Base-by-base conservation (phyloP, 73 alveolate species). In the Stentor roeselii region DNA sequence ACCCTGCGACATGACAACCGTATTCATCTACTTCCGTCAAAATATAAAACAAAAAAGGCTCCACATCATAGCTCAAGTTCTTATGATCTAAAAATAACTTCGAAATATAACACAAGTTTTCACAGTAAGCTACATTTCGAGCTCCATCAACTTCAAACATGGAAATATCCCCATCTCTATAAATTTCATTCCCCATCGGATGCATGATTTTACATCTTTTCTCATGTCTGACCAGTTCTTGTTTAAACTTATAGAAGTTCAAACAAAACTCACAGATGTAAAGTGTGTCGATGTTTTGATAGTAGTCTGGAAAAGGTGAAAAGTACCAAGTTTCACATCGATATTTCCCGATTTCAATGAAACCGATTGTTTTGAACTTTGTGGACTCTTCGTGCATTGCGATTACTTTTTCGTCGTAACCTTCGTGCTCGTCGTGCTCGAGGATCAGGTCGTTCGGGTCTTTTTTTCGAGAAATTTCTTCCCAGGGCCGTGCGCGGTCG, bases 131-230 rank as follows among this genome's bases (percentile, higher is more conserved):
- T 75, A 91, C 84, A 78, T 96, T 92, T 61, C 90, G 84, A 80
- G 89, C 92, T 2, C 99, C 99, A 82, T 97, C 99, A 0, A 97
- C 97, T 89, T 97, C 99, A 90, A 95, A 97, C 96, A 97, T 92
- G n/a, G 98, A 91, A 4, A 96, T 87, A 77, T 94, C 91, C 36
- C 92, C 96, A 83, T 95, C 98, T 85, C 99, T 91, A 89, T 97
- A 97, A 42, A 97, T 95, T 85, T 96, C 99, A 83, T 96, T 96
- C 40, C 99, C 99, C 32, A 99, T 99, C 3, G 99, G 99, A 89
- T 90, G 93, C 50, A 94, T 78, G 36, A 93, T 75, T 32, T 83
- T 87, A 75, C 99, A 95, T 60, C 89, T 75, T 59, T 74, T 82
- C 30, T 88, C 75, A 84, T 95, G 99, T 61, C 97, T 74, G 2